Base-by-base conservation (phyloP, 2,329 filamentous ascomycete genomes). In the Fusarium luffae region DNA sequence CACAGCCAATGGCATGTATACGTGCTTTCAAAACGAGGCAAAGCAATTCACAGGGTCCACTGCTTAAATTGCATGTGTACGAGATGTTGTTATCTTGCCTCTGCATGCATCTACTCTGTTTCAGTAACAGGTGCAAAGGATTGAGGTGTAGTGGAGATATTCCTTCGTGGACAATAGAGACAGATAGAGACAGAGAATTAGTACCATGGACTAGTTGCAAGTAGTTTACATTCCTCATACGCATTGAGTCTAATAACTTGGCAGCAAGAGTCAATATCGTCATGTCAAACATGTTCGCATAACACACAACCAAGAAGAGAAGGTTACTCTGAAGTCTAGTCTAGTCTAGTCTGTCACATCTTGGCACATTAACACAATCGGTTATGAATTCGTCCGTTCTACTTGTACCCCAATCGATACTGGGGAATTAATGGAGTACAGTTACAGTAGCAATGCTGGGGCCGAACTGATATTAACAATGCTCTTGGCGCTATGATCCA, bases 31-130 rank as follows among this genome's bases (percentile, higher is more conserved):
- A 41, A 34, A 49, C 21, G 40, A 63, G 59, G 59, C 50, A 68
- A 67, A 54, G 48, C 37, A 57, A 30, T 40, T 40, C 34, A 49
- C 59, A 59, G 42, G 58, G 54, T 67, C 72, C 70, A 73, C 70
- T 59, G 13, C 57, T 59, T 59, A 74, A 65, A 71, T 74, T 74
- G 19, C 68, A 25, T 18, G 25, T 66, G 67, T 72, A 59, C 54
- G 60, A 64, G 37, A 37, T n/a, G 34, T 37, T 37, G 18, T 37
- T 37, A 37, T 27, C 18, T 28, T 27, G 14, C 13, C 25, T 52
- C 13, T 51, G 12, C 12, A 69, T 72, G 41, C 73, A 71, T 74
- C 72, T 71, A 70, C 64, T 73, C 43, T 58, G 63, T 44, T 47
- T 44, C 57, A 62, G 61, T 61, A 50, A 63, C 58, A 47, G 47